Evolutionary conservation across 2,329 filamentous ascomycete species (phyloP).

Genomic region (Tolypocladium amazonense): DNA sequence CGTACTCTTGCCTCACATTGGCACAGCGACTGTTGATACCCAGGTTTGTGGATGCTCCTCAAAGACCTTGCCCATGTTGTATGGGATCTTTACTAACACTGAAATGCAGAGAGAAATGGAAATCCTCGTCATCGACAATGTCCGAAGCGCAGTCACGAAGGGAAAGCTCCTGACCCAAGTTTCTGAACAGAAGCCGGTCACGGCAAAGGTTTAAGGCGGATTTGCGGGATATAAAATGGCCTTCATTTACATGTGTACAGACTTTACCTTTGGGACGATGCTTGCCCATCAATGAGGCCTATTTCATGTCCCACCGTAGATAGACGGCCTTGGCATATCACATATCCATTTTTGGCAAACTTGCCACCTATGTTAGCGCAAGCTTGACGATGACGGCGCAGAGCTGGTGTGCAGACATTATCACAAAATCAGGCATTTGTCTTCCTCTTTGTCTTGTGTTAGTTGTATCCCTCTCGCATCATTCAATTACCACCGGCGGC

Average conservation of each 20-base stretch:
- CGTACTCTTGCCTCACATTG: slow-evolving; percentile 56
- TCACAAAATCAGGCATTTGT: not conserved
- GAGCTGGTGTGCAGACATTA: not conserved
- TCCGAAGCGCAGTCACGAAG: slow-evolving; percentile 17
- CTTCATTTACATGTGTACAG: not conserved
- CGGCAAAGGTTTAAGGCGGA: not conserved
- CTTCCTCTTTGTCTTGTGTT: not conserved
- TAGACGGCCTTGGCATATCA: not conserved
- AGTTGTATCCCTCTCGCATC: not conserved
- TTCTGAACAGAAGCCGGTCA: slow-evolving; percentile 3
- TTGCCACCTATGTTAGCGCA: not conserved
- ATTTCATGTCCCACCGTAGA: too few relatives aligned
- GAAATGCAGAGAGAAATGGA: slow-evolving; percentile 14
- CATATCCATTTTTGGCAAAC: not conserved
- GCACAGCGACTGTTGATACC: slow-evolving; percentile 50
- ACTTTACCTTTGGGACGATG: not conserved
- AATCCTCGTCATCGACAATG: slow-evolving; percentile 17
- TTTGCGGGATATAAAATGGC: not conserved
- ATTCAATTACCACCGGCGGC: not conserved
- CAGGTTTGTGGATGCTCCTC: slow-evolving; percentile 1
- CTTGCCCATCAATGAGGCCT: not conserved
- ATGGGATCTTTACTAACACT: not conserved
- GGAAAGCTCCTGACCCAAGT: slow-evolving; percentile 8
- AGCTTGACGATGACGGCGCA: too few relatives aligned
- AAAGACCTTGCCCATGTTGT: not conserved